These are phyloP conservation scores for Gossypium stocksii DNA, from an alignment of 345 rosid genomes.

Conservation along the genomic window DNA sequence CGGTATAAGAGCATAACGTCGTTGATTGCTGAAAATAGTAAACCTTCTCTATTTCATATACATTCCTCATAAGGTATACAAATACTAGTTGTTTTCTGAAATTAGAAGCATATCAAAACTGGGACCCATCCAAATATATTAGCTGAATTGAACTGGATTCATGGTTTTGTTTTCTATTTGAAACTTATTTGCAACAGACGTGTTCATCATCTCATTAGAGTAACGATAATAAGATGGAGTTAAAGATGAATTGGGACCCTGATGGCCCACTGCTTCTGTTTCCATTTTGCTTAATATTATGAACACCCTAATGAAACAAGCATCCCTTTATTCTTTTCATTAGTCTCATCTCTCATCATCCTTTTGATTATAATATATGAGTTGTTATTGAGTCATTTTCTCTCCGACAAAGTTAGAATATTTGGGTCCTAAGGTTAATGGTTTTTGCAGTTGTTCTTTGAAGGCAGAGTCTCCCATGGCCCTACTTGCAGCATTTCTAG, in stretches of 20 bases:
- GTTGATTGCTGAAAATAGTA: too few species aligned
- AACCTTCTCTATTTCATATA: too few species aligned
- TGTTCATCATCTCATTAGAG: conserved; percentile 23
- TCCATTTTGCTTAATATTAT: conserved; percentile 13
- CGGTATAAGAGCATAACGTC: too few species aligned
- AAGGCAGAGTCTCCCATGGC: conserved; percentile 14
- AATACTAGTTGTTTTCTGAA: not conserved
- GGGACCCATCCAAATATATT: not conserved
- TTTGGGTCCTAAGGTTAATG: conserved; percentile 22
- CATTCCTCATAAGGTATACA: too few species aligned
- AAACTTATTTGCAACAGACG: conserved; percentile 3
- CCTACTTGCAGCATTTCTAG: conserved; percentile 18
- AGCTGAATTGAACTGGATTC: not conserved
- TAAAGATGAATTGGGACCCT: conserved; percentile 23
- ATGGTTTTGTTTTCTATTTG: not conserved
- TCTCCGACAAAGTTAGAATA: conserved; percentile 6
- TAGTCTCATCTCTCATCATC: conserved; percentile 20
- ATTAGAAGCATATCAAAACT: not conserved
- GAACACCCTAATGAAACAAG: conserved; percentile 21
- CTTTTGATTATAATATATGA: conserved; percentile 14
- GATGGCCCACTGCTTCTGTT: conserved; percentile 26
- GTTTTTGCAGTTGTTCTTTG: conserved; percentile 17
- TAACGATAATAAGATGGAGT: conserved; percentile 22
- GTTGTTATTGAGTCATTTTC: conserved; percentile 28
- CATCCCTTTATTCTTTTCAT: conserved; percentile 24